Conservation (phyloP, 169 alveolate genomes). For the Eimeria necatrix region DNA sequence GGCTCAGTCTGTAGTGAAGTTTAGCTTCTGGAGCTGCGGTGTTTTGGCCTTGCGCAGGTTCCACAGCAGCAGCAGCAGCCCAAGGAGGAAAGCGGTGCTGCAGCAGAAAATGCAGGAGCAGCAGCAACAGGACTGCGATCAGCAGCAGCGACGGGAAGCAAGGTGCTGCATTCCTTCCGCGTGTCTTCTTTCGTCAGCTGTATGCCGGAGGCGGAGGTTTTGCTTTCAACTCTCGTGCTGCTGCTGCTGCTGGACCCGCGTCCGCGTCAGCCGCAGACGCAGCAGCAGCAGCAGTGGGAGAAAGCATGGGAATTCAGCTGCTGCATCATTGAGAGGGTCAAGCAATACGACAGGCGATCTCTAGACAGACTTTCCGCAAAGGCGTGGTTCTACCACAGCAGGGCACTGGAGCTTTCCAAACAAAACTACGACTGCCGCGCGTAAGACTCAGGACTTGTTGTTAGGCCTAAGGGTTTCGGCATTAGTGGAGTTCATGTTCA, state of each 20-base stretch:
- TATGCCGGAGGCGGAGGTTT: conserved; percentile 27
- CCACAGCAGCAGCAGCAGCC: conserved; percentile 28
- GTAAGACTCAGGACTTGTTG: not conserved
- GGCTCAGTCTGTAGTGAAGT: not conserved
- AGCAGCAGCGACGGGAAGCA: not conserved
- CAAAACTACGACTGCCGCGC: conserved; percentile 33
- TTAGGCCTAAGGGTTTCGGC: not conserved
- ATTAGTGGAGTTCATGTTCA: not conserved
- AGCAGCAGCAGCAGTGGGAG: conserved; percentile 51
- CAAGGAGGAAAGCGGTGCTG: not conserved
- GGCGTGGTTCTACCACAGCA: conserved; percentile 38
- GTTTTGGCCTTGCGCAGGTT: not conserved
- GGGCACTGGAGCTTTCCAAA: conserved; percentile 2
- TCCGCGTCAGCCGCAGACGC: conserved; percentile 8
- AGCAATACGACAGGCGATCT: not conserved
- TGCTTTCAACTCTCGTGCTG: conserved; percentile 16
- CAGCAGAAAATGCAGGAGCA: not conserved
- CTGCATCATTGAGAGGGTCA: conserved; percentile 16
- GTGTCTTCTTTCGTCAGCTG: conserved; percentile 23
- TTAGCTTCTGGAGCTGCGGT: not conserved
- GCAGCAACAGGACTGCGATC: conserved; percentile 6
- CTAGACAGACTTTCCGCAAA: conserved; percentile 19
- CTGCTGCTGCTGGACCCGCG: conserved; percentile 56
- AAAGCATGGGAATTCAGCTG: conserved; percentile 27
- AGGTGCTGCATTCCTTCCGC: conserved; percentile 3